Base-by-base conservation (phyloP, 768 basidiomycete species). In the Tricholoma terreum region DNA sequence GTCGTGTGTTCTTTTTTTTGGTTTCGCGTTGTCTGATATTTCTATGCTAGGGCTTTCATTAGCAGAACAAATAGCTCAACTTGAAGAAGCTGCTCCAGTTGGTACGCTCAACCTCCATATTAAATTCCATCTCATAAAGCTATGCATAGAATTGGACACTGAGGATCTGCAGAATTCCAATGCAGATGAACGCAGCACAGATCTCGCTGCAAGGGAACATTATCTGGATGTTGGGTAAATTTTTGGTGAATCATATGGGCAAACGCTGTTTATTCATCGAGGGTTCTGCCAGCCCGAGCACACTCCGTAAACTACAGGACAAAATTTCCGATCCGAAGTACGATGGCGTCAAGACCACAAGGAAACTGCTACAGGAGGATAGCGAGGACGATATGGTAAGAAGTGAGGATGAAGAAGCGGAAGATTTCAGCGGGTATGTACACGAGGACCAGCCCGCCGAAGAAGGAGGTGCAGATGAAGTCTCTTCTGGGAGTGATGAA, bases 151-250 rank as follows among this genome's bases (percentile, higher is more conserved):
- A 65, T 78, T 84, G 65, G 90, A 94, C 70, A 87, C 86, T 10
- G 92, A 94, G 69, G 84, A 87, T 61, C 67, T 80, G 62, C 84
- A 84, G 33, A 83, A 81, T 48, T 75, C 77, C 58, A 81, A 76
- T 31, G 67, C 71, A 17, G 77, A 82, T 62, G 70, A 74, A 48
- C 76, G 81, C 36, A 60, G 60, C 43, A 67, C 54, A 33, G 69
- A 80, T 42, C 59, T 70, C 36, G 76, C 73, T 10, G 65, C 75
- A 0, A 78, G 87, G 63, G 86, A 87, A 63, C 94, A 96, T 71
- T 97, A 96, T 70, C 66, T 92, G 42, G 85, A 90, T 63, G 90
- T 95, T 36, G 91, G 90, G 90, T 93, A 69, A 58, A 83, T 73
- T 22, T n/a, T 15, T 4, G n/a, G 27, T 27, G 8, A 15, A 31